Percentiles rank a stretch among this genome's conserved stretches.
phyloP scores from a whole-genome alignment of 805 yeast species.

The Schwanniomyces polymorphus region DNA sequence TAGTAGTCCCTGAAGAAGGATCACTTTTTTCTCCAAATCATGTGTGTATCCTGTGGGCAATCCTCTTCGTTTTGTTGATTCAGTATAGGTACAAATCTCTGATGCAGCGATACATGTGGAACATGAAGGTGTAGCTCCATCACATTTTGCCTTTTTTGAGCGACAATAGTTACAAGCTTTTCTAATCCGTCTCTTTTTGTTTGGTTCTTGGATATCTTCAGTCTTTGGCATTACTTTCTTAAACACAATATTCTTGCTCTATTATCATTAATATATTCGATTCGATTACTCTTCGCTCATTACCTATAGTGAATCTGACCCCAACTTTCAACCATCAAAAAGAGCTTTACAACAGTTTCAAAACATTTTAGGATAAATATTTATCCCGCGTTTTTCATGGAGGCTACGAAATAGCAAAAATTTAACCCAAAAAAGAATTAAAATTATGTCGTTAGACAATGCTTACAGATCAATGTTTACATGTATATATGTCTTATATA shows the following conservation, averaged over 20 bases:
- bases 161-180: slow-evolving; percentile 25
- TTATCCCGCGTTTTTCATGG: not conserved
- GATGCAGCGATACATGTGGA: slow-evolving; percentile 12
- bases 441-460: not conserved
- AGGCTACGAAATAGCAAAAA: not conserved
- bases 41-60: slow-evolving; percentile 21
- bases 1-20: slow-evolving; percentile 14
- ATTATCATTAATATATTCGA: not conserved
- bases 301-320: not conserved
- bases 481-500: no score
- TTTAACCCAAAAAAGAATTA: not conserved
- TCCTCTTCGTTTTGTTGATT: slow-evolving; percentile 17
- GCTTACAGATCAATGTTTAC: not conserved
- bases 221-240: not conserved
- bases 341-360: not conserved
- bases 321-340: not conserved
- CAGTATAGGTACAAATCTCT: slow-evolving; percentile 13
- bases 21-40: slow-evolving; percentile 16
- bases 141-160: slow-evolving; percentile 22
- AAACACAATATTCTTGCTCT: not conserved
- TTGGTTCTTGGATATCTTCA: slow-evolving; percentile 1
- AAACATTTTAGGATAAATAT: not conserved
- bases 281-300: not conserved
- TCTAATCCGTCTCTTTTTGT: slow-evolving; percentile 16
- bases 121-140: slow-evolving; percentile 19